Evolutionary conservation across 805 yeast genomes (phyloP), one percentile per base, ranked within the genome.

Genomic region (Priceomyces melissophilus): DNA sequence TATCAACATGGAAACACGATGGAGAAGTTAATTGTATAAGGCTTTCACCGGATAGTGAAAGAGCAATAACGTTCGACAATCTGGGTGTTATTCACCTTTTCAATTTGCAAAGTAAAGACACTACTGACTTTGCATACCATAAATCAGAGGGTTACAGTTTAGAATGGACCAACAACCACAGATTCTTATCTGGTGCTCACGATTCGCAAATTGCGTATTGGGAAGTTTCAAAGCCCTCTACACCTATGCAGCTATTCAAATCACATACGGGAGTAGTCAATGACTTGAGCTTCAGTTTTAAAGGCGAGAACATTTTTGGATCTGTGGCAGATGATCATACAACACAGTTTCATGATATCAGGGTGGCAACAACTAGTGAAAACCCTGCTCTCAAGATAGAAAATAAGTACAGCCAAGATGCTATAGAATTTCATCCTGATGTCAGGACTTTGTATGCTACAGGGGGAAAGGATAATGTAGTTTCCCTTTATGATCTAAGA

Each of bases 381-480:
- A 41, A 47, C n/a, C 76, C 81, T 3, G 69, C 73, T 3, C 67
- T 81, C 41, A 64, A 65, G 23, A 60, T 75, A 16, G 58, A 69
- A 17, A 68, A 71, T 36, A 65, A 63, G 2, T 83, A 75, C 35
- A 78, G 80, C n/a, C 80, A 87, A 48, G 85, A 84, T 54, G 73
- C 85, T 1, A 75, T 84, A 35, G 77, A 75, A 32, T 84, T 84
- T 63, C 83, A 83, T 53, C 84, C 87, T 0, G 59, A 63, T 4
- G 39, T 78, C 12, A 59, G 71, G 30, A 62, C 76, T 30, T 58
- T 87, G 43, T 69, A 85, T 36, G 90, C 83, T 10, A 84, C 93
- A 1, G 96, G 85, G 15, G 84, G 88, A 10, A 79, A 83, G 20
- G 96, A 88, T 57, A 80, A 81, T 51, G 65, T 81, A n/a, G 76